Conservation (phyloP, 345 rosid species). For the Nephelium lappaceum region DNA sequence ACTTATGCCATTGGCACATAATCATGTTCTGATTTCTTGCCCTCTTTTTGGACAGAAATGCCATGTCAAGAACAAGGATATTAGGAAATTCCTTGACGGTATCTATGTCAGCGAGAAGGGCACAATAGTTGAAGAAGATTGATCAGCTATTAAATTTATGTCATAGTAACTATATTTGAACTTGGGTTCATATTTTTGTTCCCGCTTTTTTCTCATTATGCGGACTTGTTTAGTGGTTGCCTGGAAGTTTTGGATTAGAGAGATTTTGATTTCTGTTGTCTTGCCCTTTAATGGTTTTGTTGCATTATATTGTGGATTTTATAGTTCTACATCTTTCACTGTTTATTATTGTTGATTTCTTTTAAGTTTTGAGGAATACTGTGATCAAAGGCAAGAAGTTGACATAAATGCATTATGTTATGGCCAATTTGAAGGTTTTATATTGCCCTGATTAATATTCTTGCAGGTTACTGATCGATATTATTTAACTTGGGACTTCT, state of each 20-base stretch:
- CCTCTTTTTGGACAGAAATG: conserved; percentile 5
- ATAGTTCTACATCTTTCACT: not conserved
- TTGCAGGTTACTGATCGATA: not conserved
- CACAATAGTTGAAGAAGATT: conserved; percentile 8
- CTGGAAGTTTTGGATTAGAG: not conserved
- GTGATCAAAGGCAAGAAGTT: not conserved
- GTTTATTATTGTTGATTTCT: not conserved
- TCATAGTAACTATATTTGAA: not conserved
- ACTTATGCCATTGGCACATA: too few relatives aligned
- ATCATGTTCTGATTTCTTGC: not conserved
- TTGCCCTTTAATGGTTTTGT: not conserved
- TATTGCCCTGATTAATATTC: not conserved
- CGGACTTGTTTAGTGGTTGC: not conserved
- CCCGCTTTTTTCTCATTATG: not conserved
- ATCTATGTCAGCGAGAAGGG: conserved; percentile 23
- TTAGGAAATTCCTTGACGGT: conserved; percentile 31
- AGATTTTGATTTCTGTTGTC: not conserved
- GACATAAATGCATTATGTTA: not conserved
- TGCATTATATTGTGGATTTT: not conserved
- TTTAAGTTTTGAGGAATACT: not conserved
- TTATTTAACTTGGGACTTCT: too few relatives aligned
- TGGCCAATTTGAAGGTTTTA: not conserved
- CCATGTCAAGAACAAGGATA: conserved; percentile 21
- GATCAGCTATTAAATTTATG: not conserved
- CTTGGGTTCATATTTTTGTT: not conserved